A percentile compares a stretch with the other conserved stretches of the same genome.
phyloP scores from a whole-genome alignment of 192 early-diverging fungal species.

The Podila horticola region DNA sequence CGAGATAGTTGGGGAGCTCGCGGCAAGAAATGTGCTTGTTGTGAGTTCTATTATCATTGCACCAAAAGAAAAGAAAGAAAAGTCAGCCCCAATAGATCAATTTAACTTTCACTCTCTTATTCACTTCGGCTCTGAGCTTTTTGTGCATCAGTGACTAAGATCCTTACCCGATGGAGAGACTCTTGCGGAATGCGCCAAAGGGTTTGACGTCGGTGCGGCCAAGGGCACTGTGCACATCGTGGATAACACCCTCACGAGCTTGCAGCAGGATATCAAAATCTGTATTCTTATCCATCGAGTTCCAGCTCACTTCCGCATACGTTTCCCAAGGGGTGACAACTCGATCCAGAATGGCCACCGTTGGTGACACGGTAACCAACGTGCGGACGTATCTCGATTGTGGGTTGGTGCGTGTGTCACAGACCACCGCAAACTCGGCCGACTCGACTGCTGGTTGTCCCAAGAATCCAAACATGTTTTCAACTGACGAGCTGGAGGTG shows the following conservation, averaged over 20 bases:
- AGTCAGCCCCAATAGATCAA: not conserved
- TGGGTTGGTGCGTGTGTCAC: slow-evolving; percentile 37
- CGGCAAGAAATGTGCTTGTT: slow-evolving; percentile 44
- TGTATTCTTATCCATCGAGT: slow-evolving; percentile 22
- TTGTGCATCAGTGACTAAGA: no score
- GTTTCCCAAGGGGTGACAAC: slow-evolving; percentile 47
- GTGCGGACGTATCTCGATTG: slow-evolving; percentile 15
- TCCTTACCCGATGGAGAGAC: slow-evolving; percentile 33
- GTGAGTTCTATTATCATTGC: slow-evolving; percentile 8
- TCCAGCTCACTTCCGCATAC: slow-evolving; percentile 40
- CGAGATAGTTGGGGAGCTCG: slow-evolving; percentile 14
- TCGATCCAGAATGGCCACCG: slow-evolving; percentile 26
- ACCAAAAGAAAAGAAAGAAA: not conserved
- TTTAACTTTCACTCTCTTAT: not conserved
- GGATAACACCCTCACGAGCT: slow-evolving; percentile 27
- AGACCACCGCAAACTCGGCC: slow-evolving; percentile 19
- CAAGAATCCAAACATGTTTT: slow-evolving; percentile 28
- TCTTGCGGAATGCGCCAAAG: slow-evolving; percentile 32
- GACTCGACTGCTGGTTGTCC: slow-evolving; percentile 19
- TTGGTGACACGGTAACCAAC: slow-evolving; percentile 26
- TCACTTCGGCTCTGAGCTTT: not conserved
- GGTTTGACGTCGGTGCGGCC: slow-evolving; percentile 47
- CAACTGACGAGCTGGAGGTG: not conserved
- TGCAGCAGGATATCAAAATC: slow-evolving; percentile 39
- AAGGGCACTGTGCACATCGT: slow-evolving; percentile 24